phyloP scores from a whole-genome alignment of 208 protist genomes.

The Porcisia deanei region DNA sequence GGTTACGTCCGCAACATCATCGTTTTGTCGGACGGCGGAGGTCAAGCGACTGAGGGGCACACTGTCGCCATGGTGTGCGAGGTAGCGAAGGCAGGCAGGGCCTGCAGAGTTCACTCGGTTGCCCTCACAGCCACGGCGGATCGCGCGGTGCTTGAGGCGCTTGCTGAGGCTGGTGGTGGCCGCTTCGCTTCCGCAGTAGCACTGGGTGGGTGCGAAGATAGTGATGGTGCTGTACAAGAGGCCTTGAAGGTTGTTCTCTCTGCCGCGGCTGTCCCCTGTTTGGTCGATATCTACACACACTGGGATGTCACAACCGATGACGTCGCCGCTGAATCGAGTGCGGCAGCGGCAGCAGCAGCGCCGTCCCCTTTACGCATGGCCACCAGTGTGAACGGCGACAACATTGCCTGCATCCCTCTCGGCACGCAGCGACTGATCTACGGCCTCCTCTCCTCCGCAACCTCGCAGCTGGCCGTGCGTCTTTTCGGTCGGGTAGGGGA shows the following conservation, averaged over 20 bases:
- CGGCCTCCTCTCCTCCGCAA: constrained; percentile 13
- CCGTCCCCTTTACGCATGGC: constrained; percentile 18
- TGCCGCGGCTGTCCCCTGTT: constrained; percentile 49
- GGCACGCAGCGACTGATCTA: constrained; percentile 34
- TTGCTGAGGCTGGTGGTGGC: constrained; percentile 53
- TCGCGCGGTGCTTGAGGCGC: constrained; percentile 42
- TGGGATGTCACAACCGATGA: constrained; percentile 16
- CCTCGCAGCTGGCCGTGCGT: constrained; percentile 31
- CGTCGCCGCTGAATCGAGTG: neutral
- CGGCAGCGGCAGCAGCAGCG: neutral
- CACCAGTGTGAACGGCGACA: constrained; percentile 4
- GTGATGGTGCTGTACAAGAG: constrained; percentile 13
- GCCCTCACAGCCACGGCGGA: constrained; percentile 39
- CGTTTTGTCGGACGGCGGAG: constrained; percentile 53
- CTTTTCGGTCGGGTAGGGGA: constrained; percentile 52
- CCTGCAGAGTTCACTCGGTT: constrained; percentile 58
- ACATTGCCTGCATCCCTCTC: constrained; percentile 34
- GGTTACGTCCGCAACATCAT: constrained; percentile 78
- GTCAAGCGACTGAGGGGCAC: constrained; percentile 8
- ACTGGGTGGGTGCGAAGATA: neutral
- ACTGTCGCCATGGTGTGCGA: constrained; percentile 40
- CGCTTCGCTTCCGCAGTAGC: constrained; percentile 28
- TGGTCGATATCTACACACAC: constrained; percentile 40
- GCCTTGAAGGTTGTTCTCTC: constrained; percentile 41
- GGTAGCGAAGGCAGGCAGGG: constrained; percentile 19